Percentiles rank a stretch among this genome's conserved stretches.
phyloP scores from a whole-genome alignment of 768 basidiomycete genomes.

The Rhizopogon rudus region DNA sequence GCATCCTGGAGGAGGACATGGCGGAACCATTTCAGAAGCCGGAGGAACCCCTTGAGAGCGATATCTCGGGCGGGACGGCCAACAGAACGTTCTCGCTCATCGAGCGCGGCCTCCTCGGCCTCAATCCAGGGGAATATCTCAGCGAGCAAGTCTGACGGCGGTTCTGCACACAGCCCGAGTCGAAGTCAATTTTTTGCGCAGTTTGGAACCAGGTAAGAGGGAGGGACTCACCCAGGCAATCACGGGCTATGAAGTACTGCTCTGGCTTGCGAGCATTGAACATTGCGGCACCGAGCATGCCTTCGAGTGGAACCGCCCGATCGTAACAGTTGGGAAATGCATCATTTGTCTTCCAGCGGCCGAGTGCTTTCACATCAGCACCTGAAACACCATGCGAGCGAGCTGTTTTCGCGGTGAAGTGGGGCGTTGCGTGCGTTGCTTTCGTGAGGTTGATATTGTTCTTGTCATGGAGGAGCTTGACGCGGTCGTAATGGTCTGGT shows the following conservation, averaged over 20 bases:
- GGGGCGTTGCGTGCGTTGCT: conserved; percentile 25
- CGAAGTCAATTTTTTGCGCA: too few relatives aligned
- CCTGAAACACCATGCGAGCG: conserved; percentile 23
- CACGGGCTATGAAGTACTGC: conserved; percentile 20
- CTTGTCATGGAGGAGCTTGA: conserved; percentile 19
- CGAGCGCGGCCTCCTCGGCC: too few relatives aligned
- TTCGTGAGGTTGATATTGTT: conserved; percentile 23
- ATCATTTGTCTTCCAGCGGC: conserved; percentile 25
- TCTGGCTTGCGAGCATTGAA: conserved; percentile 23
- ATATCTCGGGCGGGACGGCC: too few relatives aligned
- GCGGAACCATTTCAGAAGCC: too few relatives aligned
- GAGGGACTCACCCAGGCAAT: too few relatives aligned
- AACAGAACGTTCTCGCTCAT: too few relatives aligned
- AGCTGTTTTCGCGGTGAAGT: conserved; percentile 24
- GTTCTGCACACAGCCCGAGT: too few relatives aligned
- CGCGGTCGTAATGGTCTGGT: conserved; percentile 22
- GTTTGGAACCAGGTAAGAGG: too few relatives aligned
- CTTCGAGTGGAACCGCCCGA: conserved; percentile 21
- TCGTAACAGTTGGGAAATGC: conserved; percentile 26
- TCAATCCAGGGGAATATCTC: too few relatives aligned
- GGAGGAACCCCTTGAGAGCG: too few relatives aligned
- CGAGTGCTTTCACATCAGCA: conserved; percentile 25
- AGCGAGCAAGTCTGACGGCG: too few relatives aligned
- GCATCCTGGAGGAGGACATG: too few relatives aligned
- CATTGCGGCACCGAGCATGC: conserved; percentile 26